Evolutionary conservation across 2,329 filamentous ascomycete genomes (phyloP), one percentile per base, ranked within the genome.

Genomic region (Pseudogymnoascus sp.): DNA sequence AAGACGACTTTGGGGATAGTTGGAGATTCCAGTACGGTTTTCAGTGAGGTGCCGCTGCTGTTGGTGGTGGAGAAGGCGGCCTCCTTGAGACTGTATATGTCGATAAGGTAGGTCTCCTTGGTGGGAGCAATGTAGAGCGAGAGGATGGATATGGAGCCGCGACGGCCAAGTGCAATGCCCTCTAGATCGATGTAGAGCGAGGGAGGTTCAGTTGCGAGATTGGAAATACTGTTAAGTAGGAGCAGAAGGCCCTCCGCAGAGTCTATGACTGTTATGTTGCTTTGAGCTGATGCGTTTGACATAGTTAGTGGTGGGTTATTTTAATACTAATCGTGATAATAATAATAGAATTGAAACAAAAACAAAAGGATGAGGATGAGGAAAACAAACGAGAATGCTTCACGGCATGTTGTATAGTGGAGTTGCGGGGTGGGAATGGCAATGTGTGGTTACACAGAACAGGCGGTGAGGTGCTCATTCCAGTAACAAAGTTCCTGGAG

Each of bases 1-100:
- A 85, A 86, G 64, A 86, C 77, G 31, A 80, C 78, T 66, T 86
- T 86, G 0, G 73, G 70, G 15, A 80, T 77, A 0, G 56, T 7
- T 0, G 65, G 6, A 0, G 74, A 76, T 69, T 85, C 78, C 0
- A 85, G 70, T 9, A 85, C 75, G 0, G 59, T 50, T 65, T 77
- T 77, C 1, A 79, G 64, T 4, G 71, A 67, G 9, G 62, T 50
- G 1, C 69, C 72, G 0, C 63, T 67, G 75, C 64, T 1, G 66
- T 72, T n/a, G 38, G 65, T 11, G 17, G 66, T 69, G 1, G 38
- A 63, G 66, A 82, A 82, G 0, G 77, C 76, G 31, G 64, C 23
- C 5, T 61, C 17, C 0, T 70, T 67, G 0, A 82, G 74, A 0
- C 44, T 68, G 42, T 75, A 70, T 19, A 82, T 68, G 64, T 82